phyloP scores from a whole-genome alignment of 768 basidiomycete species.

The Pulveroboletus sp. region DNA sequence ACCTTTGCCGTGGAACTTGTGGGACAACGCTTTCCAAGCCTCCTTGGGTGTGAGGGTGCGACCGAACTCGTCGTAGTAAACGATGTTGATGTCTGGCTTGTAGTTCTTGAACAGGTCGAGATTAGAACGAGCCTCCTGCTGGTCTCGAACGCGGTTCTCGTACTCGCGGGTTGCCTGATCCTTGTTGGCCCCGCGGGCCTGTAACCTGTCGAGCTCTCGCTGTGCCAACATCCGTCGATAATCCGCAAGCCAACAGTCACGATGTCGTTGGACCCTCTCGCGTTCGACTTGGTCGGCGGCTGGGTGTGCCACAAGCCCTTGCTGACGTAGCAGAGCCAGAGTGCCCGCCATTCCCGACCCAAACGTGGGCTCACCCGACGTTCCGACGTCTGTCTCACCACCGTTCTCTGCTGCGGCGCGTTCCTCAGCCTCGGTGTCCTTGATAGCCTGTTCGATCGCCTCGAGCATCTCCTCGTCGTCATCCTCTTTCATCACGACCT shows the following conservation, averaged over 20 bases:
- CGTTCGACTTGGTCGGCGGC: constrained; percentile 64
- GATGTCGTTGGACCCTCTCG: constrained; percentile 77
- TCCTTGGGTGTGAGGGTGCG: constrained; percentile 86
- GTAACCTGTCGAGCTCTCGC: constrained; percentile 75
- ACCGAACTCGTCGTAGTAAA: constrained; percentile 96
- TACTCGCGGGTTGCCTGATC: constrained; percentile 94
- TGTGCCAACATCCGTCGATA: constrained; percentile 71
- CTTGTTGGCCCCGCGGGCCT: constrained; percentile 74
- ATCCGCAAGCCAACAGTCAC: constrained; percentile 88
- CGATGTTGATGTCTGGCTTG: constrained; percentile 95
- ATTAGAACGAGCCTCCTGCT: constrained; percentile 80
- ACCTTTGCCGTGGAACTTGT: constrained; percentile 98
- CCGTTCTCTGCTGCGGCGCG: constrained; percentile 32
- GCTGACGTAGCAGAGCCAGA: constrained; percentile 81
- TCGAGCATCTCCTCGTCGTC: constrained; percentile 76
- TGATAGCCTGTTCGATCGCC: constrained; percentile 68
- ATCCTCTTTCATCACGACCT: constrained; percentile 75
- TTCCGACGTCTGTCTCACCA: constrained; percentile 44
- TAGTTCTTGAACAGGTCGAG: constrained; percentile 87
- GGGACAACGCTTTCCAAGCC: constrained; percentile 96
- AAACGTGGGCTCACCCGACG: constrained; percentile 74
- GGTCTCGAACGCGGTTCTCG: constrained; percentile 88
- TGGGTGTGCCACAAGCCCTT: constrained; percentile 77
- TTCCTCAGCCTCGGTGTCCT: constrained; percentile 57
- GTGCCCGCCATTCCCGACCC: constrained; percentile 85